These are phyloP conservation scores for Coccomyxa sp. DNA, from an alignment of 139 green algal genomes.

Conservation along the genomic window DNA sequence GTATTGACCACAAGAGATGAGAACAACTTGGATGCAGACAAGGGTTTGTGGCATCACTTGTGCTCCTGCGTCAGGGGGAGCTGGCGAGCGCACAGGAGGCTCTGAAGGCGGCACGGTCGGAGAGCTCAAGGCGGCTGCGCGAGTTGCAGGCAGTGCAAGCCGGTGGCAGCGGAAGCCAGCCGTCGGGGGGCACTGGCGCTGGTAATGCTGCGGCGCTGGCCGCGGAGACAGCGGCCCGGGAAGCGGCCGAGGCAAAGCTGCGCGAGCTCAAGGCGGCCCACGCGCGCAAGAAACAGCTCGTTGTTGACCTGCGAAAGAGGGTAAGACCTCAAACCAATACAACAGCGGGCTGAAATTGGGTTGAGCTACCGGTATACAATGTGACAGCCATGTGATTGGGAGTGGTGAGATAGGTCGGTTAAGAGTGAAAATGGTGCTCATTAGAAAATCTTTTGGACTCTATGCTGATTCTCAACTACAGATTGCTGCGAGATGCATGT, in stretches of 20 bases:
- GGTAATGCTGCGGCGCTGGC: constrained; percentile 20
- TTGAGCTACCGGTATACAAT: too few relatives aligned
- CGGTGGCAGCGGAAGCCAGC: not conserved
- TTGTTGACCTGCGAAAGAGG: constrained; percentile 16
- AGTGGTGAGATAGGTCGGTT: too few relatives aligned
- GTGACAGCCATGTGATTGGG: too few relatives aligned
- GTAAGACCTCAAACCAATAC: not conserved
- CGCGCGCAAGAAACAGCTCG: constrained; percentile 33
- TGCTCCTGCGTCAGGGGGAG: constrained; percentile 20
- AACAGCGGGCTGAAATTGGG: not conserved
- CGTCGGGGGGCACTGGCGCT: not conserved
- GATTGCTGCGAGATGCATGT: too few relatives aligned
- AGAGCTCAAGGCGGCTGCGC: constrained; percentile 39
- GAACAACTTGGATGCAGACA: not conserved
- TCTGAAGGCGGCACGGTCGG: constrained; percentile 26
- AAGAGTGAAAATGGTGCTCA: too few relatives aligned
- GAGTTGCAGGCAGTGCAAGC: constrained; percentile 37
- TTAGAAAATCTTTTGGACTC: too few relatives aligned
- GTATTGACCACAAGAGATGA: not conserved
- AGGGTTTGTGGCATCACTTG: too few relatives aligned
- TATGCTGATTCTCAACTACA: too few relatives aligned
- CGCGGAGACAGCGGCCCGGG: constrained; percentile 16
- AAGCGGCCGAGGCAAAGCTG: constrained; percentile 30
- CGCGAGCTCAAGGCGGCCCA: constrained; percentile 22
- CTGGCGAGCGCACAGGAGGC: constrained; percentile 28